Percentiles rank a stretch among this genome's conserved stretches.
phyloP scores from a whole-genome alignment of 148 eudicot species.

The Vaccinium macrocarpon region DNA sequence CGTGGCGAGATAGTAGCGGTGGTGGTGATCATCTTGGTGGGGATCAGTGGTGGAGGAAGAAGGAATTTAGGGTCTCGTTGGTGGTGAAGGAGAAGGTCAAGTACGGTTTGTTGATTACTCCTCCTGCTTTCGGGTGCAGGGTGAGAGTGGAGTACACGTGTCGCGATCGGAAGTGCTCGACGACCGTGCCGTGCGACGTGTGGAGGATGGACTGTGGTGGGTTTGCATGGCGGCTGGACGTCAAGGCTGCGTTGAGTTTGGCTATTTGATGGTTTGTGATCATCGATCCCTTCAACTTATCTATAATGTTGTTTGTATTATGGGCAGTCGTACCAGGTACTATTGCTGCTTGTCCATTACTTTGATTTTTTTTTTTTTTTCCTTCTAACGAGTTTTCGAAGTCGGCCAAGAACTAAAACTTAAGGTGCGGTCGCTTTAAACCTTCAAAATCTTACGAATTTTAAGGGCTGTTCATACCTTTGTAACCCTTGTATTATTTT shows the following conservation, averaged over 20 bases:
- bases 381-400: no score
- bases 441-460: no score
- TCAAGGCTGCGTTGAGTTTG: slow-evolving; percentile 26
- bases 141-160: slow-evolving; percentile 36
- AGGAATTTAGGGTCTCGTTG: slow-evolving; percentile 29
- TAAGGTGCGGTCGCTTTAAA: no score
- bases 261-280: not conserved
- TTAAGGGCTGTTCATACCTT: no score
- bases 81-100: slow-evolving; percentile 25
- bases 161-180: slow-evolving; percentile 10
- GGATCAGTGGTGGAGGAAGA: not conserved
- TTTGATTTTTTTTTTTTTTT: no score
- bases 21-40: not conserved
- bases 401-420: no score
- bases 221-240: slow-evolving; percentile 40
- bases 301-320: no score
- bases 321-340: no score
- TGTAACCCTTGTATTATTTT: no score
- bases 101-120: not conserved
- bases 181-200: slow-evolving; percentile 47
- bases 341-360: no score
- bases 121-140: slow-evolving; percentile 44
- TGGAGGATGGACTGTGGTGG: slow-evolving; percentile 44
- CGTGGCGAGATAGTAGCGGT: not conserved
- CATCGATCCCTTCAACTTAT: no score